A percentile compares a stretch with the other conserved stretches of the same genome.
phyloP scores from a whole-genome alignment of 805 yeast species.

The Soucietia sequanensis region DNA sequence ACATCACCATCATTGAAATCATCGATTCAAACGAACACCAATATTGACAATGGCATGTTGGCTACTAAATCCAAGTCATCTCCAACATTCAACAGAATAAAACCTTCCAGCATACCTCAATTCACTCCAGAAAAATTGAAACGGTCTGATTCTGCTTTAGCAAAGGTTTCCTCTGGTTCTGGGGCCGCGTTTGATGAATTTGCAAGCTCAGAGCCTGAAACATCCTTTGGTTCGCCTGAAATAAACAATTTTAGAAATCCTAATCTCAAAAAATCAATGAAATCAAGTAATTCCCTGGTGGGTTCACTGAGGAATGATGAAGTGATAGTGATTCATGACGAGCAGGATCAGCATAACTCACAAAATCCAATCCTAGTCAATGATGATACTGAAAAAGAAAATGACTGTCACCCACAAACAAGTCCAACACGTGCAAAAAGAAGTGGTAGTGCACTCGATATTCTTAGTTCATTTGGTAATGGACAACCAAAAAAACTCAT shows the following conservation, averaged over 20 bases:
- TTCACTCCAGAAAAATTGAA: constrained; percentile 13
- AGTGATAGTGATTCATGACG: constrained; percentile 3
- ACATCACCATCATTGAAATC: neutral
- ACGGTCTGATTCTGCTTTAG: constrained; percentile 21
- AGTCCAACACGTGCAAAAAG: neutral
- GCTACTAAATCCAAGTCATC: no score
- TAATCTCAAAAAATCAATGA: constrained; percentile 3
- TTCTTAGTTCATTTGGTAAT: constrained; percentile 14
- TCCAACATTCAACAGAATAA: no score
- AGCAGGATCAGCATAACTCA: constrained; percentile 7
- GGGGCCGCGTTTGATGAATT: constrained; percentile 26
- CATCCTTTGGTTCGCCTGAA: constrained; percentile 39
- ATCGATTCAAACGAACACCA: neutral
- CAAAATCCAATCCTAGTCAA: constrained; percentile 17
- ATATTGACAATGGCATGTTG: neutral
- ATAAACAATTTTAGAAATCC: constrained; percentile 38
- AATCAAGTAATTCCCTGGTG: constrained; percentile 9
- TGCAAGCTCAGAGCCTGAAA: constrained; percentile 23
- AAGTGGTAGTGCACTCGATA: constrained; percentile 12
- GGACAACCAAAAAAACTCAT: constrained; percentile 23
- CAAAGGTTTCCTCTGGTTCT: constrained; percentile 12
- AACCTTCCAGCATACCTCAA: no score
- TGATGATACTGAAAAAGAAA: no score
- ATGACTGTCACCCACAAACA: neutral
- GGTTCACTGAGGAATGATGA: constrained; percentile 1